phyloP scores from a whole-genome alignment of 345 rosid genomes.

The Ceriops tagal region DNA sequence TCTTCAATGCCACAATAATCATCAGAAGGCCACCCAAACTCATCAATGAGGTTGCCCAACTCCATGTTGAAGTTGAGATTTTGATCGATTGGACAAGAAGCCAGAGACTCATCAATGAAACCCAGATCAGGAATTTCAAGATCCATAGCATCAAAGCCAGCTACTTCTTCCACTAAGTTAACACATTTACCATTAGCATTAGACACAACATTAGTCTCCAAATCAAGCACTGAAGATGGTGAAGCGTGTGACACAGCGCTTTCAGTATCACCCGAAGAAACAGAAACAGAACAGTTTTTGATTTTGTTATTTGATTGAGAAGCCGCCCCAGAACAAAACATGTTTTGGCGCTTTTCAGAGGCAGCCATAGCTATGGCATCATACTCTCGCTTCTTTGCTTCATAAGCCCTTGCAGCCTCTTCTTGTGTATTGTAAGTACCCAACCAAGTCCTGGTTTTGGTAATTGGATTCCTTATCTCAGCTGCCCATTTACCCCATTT shows the following conservation, averaged over 20 bases:
- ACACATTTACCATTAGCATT: slow-evolving; percentile 16
- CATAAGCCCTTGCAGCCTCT: slow-evolving; percentile 74
- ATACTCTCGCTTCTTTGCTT: slow-evolving; percentile 57
- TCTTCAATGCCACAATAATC: slow-evolving; percentile 56
- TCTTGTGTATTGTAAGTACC: slow-evolving; percentile 67
- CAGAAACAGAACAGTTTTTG: neutral
- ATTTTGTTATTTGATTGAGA: slow-evolving; percentile 13
- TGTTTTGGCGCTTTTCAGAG: slow-evolving; percentile 29
- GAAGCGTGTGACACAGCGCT: slow-evolving; percentile 52
- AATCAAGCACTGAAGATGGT: slow-evolving; percentile 34
- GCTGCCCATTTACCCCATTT: slow-evolving; percentile 95
- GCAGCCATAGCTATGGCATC: slow-evolving; percentile 33
- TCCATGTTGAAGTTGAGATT: slow-evolving; percentile 43
- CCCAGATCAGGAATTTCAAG: slow-evolving; percentile 45
- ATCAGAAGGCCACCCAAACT: slow-evolving; percentile 40
- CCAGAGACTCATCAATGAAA: slow-evolving; percentile 41
- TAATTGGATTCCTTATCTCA: slow-evolving; percentile 64
- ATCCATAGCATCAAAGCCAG: slow-evolving; percentile 18
- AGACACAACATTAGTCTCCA: slow-evolving; percentile 37
- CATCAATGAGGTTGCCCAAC: slow-evolving; percentile 42
- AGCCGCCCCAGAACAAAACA: slow-evolving; percentile 7
- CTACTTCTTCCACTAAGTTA: slow-evolving; percentile 13
- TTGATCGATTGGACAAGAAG: slow-evolving; percentile 24
- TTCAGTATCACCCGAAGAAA: slow-evolving; percentile 40
- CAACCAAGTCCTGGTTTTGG: slow-evolving; percentile 60